Conservation (phyloP, 345 rosid genomes). For the Raphanus raphanistrum region DNA sequence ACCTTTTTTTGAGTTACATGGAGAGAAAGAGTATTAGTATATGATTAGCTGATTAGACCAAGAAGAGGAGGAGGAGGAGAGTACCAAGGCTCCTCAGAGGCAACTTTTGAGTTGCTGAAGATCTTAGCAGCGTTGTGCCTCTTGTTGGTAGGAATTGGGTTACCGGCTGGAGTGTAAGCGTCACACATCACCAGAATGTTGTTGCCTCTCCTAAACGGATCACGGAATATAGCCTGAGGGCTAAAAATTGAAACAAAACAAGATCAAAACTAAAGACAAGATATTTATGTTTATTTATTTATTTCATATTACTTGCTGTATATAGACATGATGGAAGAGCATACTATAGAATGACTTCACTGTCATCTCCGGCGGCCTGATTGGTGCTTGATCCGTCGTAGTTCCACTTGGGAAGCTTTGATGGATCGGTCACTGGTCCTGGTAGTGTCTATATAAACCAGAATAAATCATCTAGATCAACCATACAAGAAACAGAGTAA, state of each 20-base stretch:
- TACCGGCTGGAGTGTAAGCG: constrained; percentile 88
- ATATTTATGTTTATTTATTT: background rate
- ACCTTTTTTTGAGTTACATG: constrained; percentile 44
- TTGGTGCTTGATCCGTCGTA: constrained; percentile 93
- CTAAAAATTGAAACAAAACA: constrained; percentile 33
- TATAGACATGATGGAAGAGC: constrained; percentile 13
- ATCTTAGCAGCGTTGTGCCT: constrained; percentile 77
- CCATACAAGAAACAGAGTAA: background rate
- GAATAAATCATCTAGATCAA: background rate
- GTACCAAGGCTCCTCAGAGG: constrained; percentile 77
- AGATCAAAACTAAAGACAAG: background rate
- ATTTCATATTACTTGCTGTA: background rate
- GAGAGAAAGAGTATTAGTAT: background rate
- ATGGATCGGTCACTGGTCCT: constrained; percentile 62
- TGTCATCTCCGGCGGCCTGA: constrained; percentile 93
- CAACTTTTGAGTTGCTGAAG: constrained; percentile 64
- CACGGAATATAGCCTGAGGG: constrained; percentile 89
- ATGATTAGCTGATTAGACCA: background rate
- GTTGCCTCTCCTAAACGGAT: constrained; percentile 88
- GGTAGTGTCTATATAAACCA: constrained; percentile 51
- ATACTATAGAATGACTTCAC: constrained; percentile 91
- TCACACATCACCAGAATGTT: constrained; percentile 92
- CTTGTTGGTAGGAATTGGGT: constrained; percentile 83
- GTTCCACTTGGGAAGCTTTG: constrained; percentile 75
- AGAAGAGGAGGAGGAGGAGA: background rate